A percentile compares a stretch with the other conserved stretches of the same genome.
These are phyloP conservation scores for Thelephora terrestris DNA, from an alignment of 1,284 basidiomycete genomes.

Conservation along the genomic window DNA sequence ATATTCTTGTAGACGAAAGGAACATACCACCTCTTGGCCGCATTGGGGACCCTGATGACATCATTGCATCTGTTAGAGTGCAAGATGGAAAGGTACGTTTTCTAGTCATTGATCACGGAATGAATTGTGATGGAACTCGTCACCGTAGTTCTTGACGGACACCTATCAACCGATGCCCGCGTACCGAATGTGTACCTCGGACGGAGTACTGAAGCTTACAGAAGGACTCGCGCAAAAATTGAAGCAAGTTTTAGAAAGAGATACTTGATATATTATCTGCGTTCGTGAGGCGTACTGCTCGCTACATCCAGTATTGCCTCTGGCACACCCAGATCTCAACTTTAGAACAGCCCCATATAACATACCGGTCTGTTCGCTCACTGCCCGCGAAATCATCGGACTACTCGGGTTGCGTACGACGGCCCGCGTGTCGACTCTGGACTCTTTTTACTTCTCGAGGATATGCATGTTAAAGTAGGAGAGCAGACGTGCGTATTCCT, in stretches of 20 bases:
- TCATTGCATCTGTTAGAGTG: constrained; percentile 64
- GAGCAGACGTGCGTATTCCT: too few species aligned
- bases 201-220: constrained; percentile 56
- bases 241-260: constrained; percentile 22
- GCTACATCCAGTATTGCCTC: too few species aligned
- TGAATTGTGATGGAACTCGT: background rate
- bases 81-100: constrained; percentile 50
- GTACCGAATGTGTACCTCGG: constrained; percentile 64
- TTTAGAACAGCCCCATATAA: too few species aligned
- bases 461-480: too few species aligned
- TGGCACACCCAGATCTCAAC: too few species aligned
- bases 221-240: constrained; percentile 46
- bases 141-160: constrained; percentile 45
- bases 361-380: too few species aligned
- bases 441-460: too few species aligned
- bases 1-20: constrained; percentile 40
- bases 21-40: constrained; percentile 62
- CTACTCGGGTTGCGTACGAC: too few species aligned
- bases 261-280: background rate
- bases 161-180: constrained; percentile 76
- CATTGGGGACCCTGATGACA: constrained; percentile 73
- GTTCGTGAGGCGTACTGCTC: too few species aligned
- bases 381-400: too few species aligned
- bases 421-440: too few species aligned
- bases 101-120: background rate